Conservation (phyloP, 768 basidiomycete genomes). For the Cystobasidium ongulense region DNA sequence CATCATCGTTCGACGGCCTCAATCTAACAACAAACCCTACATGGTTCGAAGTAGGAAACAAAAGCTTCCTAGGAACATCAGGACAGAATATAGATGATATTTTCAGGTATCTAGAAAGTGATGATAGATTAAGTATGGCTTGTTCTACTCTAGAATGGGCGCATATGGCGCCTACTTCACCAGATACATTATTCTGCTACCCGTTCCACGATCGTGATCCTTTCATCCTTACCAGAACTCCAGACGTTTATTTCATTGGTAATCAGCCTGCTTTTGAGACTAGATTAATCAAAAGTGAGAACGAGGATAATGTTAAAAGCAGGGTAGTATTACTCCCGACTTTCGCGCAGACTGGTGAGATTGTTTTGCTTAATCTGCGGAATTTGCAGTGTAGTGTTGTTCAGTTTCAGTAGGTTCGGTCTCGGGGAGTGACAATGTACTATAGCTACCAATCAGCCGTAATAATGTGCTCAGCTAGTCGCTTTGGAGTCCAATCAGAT, state of each 20-base stretch:
- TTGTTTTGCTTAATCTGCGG: slow-evolving; percentile 71
- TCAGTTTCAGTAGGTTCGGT: slow-evolving; percentile 31
- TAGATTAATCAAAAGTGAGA: slow-evolving; percentile 53
- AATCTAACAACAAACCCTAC: slow-evolving; percentile 78
- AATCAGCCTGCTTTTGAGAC: slow-evolving; percentile 79
- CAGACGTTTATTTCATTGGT: slow-evolving; percentile 85
- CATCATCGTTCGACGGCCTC: slow-evolving; percentile 52
- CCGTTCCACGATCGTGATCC: slow-evolving; percentile 82
- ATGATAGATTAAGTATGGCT: slow-evolving; percentile 65
- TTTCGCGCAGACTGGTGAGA: slow-evolving; percentile 66
- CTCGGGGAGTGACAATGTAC: too few species aligned
- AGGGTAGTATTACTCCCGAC: slow-evolving; percentile 72
- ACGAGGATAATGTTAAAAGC: slow-evolving; percentile 42
- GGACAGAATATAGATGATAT: slow-evolving; percentile 93
- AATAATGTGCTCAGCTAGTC: too few species aligned
- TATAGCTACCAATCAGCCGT: too few species aligned
- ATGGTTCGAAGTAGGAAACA: slow-evolving; percentile 54
- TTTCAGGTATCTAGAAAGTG: slow-evolving; percentile 69
- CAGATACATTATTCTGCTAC: slow-evolving; percentile 97
- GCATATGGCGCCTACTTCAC: slow-evolving; percentile 96
- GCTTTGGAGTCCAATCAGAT: too few species aligned
- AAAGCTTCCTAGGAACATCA: slow-evolving; percentile 64
- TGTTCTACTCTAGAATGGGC: slow-evolving; percentile 79
- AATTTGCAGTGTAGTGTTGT: slow-evolving; percentile 58
- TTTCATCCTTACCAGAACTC: slow-evolving; percentile 75